Evolutionary conservation across 2,329 filamentous ascomycete species (phyloP).

Genomic region (Diaporthe citri): DNA sequence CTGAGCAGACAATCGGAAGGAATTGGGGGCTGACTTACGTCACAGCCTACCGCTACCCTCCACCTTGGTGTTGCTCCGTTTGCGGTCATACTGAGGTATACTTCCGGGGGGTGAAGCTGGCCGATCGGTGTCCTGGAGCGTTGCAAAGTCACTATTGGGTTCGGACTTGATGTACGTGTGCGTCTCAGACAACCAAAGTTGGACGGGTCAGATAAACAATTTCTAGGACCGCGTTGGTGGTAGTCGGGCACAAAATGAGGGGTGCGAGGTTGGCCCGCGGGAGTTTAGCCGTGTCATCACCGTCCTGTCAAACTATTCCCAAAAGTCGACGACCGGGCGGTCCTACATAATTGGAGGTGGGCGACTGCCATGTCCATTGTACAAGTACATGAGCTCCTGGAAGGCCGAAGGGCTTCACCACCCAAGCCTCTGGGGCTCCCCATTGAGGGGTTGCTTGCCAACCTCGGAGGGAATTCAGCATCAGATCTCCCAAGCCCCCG

Average conservation of each 20-base stretch:
- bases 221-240: not conserved
- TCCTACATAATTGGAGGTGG: not conserved
- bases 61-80: constrained; percentile 55
- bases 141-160: not conserved
- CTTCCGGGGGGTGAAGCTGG: not conserved
- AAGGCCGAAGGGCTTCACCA: not conserved
- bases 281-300: constrained; percentile 10
- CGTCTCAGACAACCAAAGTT: not conserved
- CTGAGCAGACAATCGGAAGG: not conserved
- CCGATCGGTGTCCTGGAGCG: not conserved
- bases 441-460: constrained; percentile 4
- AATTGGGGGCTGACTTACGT: constrained; percentile 55
- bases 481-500: not conserved
- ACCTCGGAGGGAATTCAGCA: not conserved
- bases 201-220: not conserved
- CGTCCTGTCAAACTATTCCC: not conserved
- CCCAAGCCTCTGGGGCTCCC: not conserved
- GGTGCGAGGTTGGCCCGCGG: not conserved
- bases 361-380: not conserved
- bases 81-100: constrained; percentile 17
- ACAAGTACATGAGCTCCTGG: not conserved
- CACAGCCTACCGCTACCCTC: constrained; percentile 67
- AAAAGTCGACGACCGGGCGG: not conserved
- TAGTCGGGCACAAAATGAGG: not conserved
- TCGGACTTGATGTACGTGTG: not conserved